These are phyloP conservation scores for Sindora glabra DNA, from an alignment of 306 rosid genomes.

Conservation along the genomic window DNA sequence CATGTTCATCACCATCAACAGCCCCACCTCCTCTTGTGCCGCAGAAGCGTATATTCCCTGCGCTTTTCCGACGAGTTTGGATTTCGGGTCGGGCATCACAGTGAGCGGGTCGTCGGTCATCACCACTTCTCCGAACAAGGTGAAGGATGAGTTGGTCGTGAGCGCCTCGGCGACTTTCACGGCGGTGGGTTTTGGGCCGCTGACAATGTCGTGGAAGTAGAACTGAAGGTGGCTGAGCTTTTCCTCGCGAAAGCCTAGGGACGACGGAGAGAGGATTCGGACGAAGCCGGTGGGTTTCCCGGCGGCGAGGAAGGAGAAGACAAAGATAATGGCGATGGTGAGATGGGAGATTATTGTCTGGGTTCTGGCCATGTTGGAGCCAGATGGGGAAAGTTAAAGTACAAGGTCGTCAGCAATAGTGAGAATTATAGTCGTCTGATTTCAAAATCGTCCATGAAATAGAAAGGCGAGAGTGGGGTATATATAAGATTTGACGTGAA, in stretches of 20 bases:
- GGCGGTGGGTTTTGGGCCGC: conserved; percentile 19
- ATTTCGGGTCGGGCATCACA: background rate
- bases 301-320: background rate
- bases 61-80: conserved; percentile 22
- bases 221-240: conserved; percentile 35
- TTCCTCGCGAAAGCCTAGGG: conserved; percentile 15
- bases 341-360: background rate
- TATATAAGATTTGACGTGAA: too few species aligned
- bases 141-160: conserved; percentile 7
- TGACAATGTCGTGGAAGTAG: conserved; percentile 33
- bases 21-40: conserved; percentile 10
- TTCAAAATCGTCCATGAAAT: too few species aligned
- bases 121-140: conserved; percentile 20
- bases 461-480: too few species aligned
- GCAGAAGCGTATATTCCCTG: conserved; percentile 30
- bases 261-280: background rate
- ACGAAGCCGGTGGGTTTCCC: background rate
- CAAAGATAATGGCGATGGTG: background rate
- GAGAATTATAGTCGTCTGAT: too few species aligned
- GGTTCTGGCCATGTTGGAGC: conserved; percentile 6
- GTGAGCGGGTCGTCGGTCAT: conserved; percentile 30
- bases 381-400: too few species aligned
- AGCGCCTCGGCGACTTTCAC: conserved; percentile 16
- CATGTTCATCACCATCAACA: conserved; percentile 20
- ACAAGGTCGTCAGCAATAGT: too few species aligned